Evolutionary conservation across 2,329 filamentous ascomycete species (phyloP).

Genomic region (Rasamsonia emersonii): DNA sequence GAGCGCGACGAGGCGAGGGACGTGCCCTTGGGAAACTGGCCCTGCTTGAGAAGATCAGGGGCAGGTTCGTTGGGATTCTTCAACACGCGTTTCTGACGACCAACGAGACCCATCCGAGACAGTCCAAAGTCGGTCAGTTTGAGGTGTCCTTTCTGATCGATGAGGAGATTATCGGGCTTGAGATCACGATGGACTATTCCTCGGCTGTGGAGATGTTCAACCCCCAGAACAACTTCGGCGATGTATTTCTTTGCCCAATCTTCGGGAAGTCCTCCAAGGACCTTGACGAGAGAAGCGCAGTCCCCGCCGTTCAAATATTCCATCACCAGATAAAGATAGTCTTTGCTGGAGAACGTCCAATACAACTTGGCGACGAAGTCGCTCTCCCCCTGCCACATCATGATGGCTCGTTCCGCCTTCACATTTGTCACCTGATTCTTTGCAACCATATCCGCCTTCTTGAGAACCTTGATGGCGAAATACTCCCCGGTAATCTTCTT

Average conservation of each 20-base stretch:
- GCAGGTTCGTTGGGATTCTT: conserved; percentile 71
- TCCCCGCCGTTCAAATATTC: conserved; percentile 97
- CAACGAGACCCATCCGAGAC: conserved; percentile 93
- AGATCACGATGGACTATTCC: conserved; percentile 95
- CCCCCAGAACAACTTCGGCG: conserved; percentile 90
- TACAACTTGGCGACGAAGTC: conserved; percentile 98
- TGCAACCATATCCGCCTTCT: conserved; percentile 99
- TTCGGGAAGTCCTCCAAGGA: conserved; percentile 82
- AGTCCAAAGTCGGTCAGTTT: conserved; percentile 97
- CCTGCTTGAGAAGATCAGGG: conserved; percentile 85
- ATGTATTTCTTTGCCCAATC: conserved; percentile 98
- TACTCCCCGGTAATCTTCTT: conserved; percentile 98
- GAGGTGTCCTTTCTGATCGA: conserved; percentile 91
- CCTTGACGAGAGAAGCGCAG: conserved; percentile 91
- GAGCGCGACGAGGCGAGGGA: conserved; percentile 88
- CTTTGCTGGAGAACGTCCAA: conserved; percentile 99
- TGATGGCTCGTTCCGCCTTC: conserved; percentile 95
- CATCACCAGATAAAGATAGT: conserved; percentile 98
- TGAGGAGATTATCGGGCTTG: conserved; percentile 94
- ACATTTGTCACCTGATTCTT: conserved; percentile 99
- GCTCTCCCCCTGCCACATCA: conserved; percentile 99
- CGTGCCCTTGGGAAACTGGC: conserved; percentile 75
- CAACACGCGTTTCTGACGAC: conserved; percentile 87
- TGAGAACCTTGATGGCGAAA: conserved; percentile 95
- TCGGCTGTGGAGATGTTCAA: conserved; percentile 88